Evolutionary conservation across 2,329 filamentous ascomycete genomes (phyloP).

Genomic region (Fonsecaea pugnacius): DNA sequence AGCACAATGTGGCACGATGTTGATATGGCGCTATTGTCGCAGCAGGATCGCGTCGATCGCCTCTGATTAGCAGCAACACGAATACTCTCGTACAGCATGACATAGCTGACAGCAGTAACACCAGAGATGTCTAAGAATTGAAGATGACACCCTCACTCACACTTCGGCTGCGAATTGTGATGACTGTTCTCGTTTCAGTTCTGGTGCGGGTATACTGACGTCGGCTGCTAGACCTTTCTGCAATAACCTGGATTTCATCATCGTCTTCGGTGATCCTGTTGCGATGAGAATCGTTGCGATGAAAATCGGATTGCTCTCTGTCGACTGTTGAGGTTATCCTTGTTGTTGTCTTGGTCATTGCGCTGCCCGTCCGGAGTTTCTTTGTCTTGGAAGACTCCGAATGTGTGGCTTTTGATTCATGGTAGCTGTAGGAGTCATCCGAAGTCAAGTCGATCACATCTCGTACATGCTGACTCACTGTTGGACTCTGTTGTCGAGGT

Average conservation of each 20-base stretch:
- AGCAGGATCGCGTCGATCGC: neutral
- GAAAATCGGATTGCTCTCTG: neutral
- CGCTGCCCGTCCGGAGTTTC: neutral
- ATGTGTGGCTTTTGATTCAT: neutral
- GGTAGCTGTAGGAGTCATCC: neutral
- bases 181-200: constrained; percentile 7
- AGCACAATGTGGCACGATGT: neutral
- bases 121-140: neutral
- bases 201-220: neutral
- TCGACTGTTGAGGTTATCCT: neutral
- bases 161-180: constrained; percentile 19
- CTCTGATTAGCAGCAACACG: neutral
- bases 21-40: neutral
- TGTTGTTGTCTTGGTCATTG: neutral
- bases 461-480: neutral
- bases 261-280: neutral
- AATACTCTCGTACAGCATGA: neutral
- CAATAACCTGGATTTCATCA: constrained; percentile 15
- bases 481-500: neutral
- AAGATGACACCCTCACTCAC: constrained; percentile 14
- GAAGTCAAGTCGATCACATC: neutral
- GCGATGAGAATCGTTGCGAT: neutral
- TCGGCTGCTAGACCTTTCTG: neutral
- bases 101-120: neutral
- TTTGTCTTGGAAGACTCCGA: neutral